Conservation (phyloP, 768 basidiomycete genomes). For the Saitozyma sp. region DNA sequence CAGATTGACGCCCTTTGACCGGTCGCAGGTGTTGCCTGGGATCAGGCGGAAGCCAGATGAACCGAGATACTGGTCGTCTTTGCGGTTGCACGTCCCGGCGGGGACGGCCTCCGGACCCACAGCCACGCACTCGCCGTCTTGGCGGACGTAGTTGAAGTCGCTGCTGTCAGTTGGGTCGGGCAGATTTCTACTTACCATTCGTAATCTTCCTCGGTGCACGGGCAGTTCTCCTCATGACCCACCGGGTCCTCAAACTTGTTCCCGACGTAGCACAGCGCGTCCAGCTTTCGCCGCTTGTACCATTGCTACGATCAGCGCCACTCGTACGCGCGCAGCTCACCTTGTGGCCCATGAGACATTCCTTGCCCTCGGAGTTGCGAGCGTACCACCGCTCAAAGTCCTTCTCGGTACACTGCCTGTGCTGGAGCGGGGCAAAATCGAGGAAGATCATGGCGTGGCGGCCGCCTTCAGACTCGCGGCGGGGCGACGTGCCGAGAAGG, state of each 20-base stretch:
- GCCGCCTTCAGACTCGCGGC: constrained; percentile 58
- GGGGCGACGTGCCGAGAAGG: constrained; percentile 73
- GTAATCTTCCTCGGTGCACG: constrained; percentile 82
- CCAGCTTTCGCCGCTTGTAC: constrained; percentile 78
- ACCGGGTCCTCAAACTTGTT: constrained; percentile 86
- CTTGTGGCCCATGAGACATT: constrained; percentile 94
- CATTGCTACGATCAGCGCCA: constrained; percentile 68
- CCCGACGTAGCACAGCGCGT: constrained; percentile 85
- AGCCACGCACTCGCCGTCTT: constrained; percentile 73
- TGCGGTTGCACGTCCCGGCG: constrained; percentile 60
- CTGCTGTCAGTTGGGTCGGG: not conserved
- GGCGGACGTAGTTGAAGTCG: constrained; percentile 55
- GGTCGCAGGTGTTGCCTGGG: constrained; percentile 83
- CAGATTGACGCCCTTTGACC: constrained; percentile 62
- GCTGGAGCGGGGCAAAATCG: constrained; percentile 72
- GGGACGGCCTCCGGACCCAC: constrained; percentile 87
- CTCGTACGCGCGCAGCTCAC: constrained; percentile 54
- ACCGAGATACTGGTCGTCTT: constrained; percentile 70
- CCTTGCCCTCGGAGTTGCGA: constrained; percentile 61
- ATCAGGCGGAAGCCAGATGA: constrained; percentile 91
- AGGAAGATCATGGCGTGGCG: constrained; percentile 73
- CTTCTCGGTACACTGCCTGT: constrained; percentile 64
- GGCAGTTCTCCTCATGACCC: constrained; percentile 76
- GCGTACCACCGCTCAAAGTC: constrained; percentile 93
- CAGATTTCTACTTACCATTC: constrained; percentile 68